Evolutionary conservation across 2,329 filamentous ascomycete genomes (phyloP), one percentile per base, ranked within the genome.

Genomic region (Mariannaea sp.): DNA sequence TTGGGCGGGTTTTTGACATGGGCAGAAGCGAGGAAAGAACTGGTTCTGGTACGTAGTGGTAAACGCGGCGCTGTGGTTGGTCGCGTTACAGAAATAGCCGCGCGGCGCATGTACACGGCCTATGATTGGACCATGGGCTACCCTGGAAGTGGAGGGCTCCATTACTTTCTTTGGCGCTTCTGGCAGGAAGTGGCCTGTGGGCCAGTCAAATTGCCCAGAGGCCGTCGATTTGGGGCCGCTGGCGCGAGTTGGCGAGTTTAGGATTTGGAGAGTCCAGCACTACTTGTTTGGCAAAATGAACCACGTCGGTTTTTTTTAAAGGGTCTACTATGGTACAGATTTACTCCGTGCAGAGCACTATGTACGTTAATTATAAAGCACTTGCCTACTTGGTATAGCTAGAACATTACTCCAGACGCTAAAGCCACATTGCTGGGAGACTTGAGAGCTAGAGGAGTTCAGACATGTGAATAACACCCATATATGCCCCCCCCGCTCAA

Each of bases 61-160:
- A 33, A 48, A 44, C 30, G 50, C 30, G 16, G 40, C 29, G 38
- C 45, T 39, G 42, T 62, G 56, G 56, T 61, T 61, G 61, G 62
- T 44, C 53, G 51, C 45, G 65, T 67, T 51, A 48, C 62, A 65
- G 57, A 50, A 49, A 48, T 60, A 63, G 64, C 52, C 65, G 65
- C 65, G 65, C 58, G 43, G 56, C 38, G 26, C n/a, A n/a, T 39
- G 19, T 20, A 27, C 43, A 19, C 38, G 30, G 48, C 20, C 43
- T 35, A 36, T 61, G 55, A 64, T 67, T 67, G 65, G 29, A 10
- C 29, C n/a, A n/a, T n/a, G n/a, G n/a, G n/a, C n/a, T n/a, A n/a
- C n/a, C 29, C 9, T n/a, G 7, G 10, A 32, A 32, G 29, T n/a
- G 10, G 10, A 32, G 13, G 29, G 29, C 26, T n/a, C n/a, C n/a